phyloP scores from a whole-genome alignment of 352 stramenopile species.

The Pythium biforme region DNA sequence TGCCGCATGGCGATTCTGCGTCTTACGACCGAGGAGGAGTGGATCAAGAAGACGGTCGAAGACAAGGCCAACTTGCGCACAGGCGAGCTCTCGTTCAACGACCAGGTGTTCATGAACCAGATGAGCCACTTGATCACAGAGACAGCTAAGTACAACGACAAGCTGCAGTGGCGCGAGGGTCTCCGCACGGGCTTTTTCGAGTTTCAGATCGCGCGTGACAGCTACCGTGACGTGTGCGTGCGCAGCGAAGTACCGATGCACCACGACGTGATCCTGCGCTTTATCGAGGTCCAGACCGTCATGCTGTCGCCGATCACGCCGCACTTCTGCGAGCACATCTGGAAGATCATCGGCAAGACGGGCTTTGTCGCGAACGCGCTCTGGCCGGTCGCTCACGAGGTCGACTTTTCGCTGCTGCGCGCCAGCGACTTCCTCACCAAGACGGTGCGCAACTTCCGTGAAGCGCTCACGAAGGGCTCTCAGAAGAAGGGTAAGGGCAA shows the following conservation, averaged over 20 bases:
- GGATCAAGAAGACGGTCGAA: constrained; percentile 92
- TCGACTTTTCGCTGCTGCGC: constrained; percentile 92
- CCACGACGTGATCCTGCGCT: constrained; percentile 90
- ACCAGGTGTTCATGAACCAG: constrained; percentile 96
- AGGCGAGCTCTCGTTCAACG: constrained; percentile 87
- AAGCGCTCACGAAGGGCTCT: constrained; percentile 70
- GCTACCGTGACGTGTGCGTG: constrained; percentile 96
- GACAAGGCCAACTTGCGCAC: constrained; percentile 85
- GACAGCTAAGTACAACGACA: constrained; percentile 87
- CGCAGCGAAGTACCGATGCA: constrained; percentile 89
- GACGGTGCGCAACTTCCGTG: constrained; percentile 90
- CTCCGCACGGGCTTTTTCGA: constrained; percentile 98
- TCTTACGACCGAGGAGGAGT: constrained; percentile 97
- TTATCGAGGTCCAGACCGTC: constrained; percentile 92
- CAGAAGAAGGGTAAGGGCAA: constrained; percentile 90
- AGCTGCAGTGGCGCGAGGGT: constrained; percentile 95
- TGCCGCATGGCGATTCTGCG: constrained; percentile 97
- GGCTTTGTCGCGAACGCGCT: constrained; percentile 89
- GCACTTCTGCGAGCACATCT: constrained; percentile 94
- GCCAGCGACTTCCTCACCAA: constrained; percentile 93
- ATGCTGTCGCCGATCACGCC: constrained; percentile 96
- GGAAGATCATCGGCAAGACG: constrained; percentile 90
- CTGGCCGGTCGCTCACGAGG: constrained; percentile 85
- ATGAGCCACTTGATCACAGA: constrained; percentile 95
- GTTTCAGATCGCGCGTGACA: constrained; percentile 97